Conservation (phyloP, 192 early-diverging fungal species). For the Entomortierella lignicola region DNA sequence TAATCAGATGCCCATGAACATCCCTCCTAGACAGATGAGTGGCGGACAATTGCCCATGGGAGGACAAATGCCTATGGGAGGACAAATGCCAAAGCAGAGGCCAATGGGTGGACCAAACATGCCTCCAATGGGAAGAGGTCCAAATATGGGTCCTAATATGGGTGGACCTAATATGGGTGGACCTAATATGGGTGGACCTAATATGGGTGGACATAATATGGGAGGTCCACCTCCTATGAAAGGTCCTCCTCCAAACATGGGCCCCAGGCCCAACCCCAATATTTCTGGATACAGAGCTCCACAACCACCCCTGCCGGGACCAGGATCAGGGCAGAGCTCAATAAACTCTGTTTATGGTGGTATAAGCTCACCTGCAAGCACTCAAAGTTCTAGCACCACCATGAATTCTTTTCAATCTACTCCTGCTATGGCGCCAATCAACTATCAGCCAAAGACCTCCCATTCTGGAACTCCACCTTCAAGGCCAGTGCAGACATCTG, state of each 20-base stretch:
- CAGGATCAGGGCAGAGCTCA: constrained; percentile 8
- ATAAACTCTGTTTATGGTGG: constrained; percentile 28
- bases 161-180: constrained; percentile 19
- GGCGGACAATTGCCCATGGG: constrained; percentile 39
- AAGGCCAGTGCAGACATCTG: constrained; percentile 6
- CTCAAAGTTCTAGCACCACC: background rate
- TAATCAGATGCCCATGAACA: constrained; percentile 38
- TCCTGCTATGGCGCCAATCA: constrained; percentile 16
- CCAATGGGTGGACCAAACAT: constrained; percentile 34
- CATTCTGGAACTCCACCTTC: constrained; percentile 5
- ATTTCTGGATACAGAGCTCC: constrained; percentile 19
- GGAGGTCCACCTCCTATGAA: constrained; percentile 9
- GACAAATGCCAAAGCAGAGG: constrained; percentile 3
- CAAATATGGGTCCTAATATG: constrained; percentile 2
- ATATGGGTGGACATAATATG: constrained; percentile 24
- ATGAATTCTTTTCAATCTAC: background rate
- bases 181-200: constrained; percentile 5
- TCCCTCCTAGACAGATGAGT: constrained; percentile 37
- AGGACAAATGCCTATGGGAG: constrained; percentile 30
- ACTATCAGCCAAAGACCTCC: constrained; percentile 31
- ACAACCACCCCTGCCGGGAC: constrained; percentile 28
- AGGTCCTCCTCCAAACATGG: constrained; percentile 27
- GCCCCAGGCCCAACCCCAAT: constrained; percentile 12
- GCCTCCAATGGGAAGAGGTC: constrained; percentile 21
- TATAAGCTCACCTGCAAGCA: constrained; percentile 15